These are phyloP conservation scores for Coemansia sp. DNA, from an alignment of 192 early-diverging fungal species.

Conservation along the genomic window DNA sequence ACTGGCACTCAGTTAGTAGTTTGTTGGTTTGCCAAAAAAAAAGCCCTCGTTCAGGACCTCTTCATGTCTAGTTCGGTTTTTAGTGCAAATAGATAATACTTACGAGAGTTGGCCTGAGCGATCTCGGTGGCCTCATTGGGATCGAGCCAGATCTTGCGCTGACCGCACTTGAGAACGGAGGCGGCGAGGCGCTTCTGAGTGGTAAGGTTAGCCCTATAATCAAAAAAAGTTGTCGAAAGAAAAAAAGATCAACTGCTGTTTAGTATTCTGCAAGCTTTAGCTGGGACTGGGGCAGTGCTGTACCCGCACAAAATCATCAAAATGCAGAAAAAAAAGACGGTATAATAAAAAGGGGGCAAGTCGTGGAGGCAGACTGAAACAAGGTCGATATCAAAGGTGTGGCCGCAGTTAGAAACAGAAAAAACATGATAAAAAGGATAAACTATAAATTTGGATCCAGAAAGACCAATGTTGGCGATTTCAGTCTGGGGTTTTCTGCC, in stretches of 20 bases:
- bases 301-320: too few species aligned
- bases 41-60: not conserved
- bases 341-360: too few species aligned
- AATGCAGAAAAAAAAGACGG: too few species aligned
- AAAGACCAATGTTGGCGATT: too few species aligned
- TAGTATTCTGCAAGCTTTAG: not conserved
- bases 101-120: constrained; percentile 96
- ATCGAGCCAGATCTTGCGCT: constrained; percentile 99
- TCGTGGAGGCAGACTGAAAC: not conserved
- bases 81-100: constrained; percentile 40
- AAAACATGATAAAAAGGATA: not conserved
- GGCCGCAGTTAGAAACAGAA: not conserved
- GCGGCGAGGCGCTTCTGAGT: constrained; percentile 96
- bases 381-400: not conserved
- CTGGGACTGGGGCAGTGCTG: too few species aligned
- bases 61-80: not conserved
- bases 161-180: constrained; percentile 94
- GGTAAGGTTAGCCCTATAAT: constrained; percentile 70
- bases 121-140: constrained; percentile 95
- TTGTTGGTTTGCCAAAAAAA: not conserved
- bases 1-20: not conserved
- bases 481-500: too few species aligned
- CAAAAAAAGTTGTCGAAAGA: not conserved
- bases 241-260: not conserved
- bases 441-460: too few species aligned